A percentile compares a stretch with the other conserved stretches of the same genome.
Conservation (phyloP, 441 rosid species). For the Brassica balearica region DNA sequence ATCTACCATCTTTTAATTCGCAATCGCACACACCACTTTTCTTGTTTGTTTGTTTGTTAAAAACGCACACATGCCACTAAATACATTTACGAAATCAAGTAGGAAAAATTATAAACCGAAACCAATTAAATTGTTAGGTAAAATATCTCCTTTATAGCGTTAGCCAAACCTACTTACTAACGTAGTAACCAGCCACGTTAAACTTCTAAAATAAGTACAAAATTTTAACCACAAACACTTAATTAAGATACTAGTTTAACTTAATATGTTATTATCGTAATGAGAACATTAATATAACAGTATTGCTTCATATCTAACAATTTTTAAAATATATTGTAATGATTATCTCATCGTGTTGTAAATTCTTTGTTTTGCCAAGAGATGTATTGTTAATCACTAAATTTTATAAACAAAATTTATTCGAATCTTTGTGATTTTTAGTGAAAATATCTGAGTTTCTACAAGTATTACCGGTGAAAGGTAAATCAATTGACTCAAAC, state of each 20-base stretch:
- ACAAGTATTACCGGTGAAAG: neutral
- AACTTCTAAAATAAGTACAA: neutral
- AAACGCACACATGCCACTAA: conserved; percentile 26
- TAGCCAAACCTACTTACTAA: conserved; percentile 9
- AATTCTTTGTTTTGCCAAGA: no score
- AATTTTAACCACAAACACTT: neutral
- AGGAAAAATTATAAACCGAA: conserved; percentile 21
- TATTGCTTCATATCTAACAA: neutral
- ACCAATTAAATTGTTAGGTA: conserved; percentile 2
- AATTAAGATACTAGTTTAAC: neutral
- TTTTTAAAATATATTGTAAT: neutral
- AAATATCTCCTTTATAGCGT: neutral
- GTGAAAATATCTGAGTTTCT: neutral
- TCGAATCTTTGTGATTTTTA: neutral
- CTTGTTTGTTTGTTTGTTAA: conserved; percentile 3
- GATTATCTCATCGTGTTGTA: neutral
- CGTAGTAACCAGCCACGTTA: conserved; percentile 7
- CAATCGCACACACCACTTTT: conserved; percentile 21
- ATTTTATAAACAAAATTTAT: no score
- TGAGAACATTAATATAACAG: neutral
- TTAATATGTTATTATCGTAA: neutral
- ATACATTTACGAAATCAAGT: conserved; percentile 16
- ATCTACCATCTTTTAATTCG: conserved; percentile 26
- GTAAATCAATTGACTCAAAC: neutral
- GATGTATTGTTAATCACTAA: no score